Percentiles rank a stretch among this genome's conserved stretches.
Conservation (phyloP, 108 stramenopile species). For the Aurantiochytrium sp. region DNA sequence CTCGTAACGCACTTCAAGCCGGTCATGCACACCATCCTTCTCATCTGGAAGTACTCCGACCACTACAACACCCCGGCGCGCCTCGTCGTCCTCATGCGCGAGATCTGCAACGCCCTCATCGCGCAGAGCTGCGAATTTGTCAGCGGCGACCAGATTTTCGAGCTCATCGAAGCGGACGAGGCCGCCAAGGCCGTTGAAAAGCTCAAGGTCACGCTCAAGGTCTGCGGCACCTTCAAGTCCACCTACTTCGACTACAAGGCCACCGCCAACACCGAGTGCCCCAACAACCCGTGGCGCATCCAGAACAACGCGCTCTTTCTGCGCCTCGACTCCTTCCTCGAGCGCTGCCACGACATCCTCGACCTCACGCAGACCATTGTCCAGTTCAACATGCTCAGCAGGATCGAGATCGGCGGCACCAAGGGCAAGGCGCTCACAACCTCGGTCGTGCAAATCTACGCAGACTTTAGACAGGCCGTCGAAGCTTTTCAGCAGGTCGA, state of each 20-base stretch:
- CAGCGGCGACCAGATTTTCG: slow-evolving; percentile 75
- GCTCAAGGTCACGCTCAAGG: slow-evolving; percentile 54
- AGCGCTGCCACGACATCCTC: slow-evolving; percentile 79
- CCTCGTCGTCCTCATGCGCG: slow-evolving; percentile 75
- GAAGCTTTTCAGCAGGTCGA: slow-evolving; percentile 69
- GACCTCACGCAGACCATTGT: slow-evolving; percentile 79
- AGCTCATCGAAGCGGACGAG: slow-evolving; percentile 74
- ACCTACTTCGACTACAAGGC: slow-evolving; percentile 75
- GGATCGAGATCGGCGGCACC: slow-evolving; percentile 79
- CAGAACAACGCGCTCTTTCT: slow-evolving; percentile 83
- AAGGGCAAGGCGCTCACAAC: slow-evolving; percentile 77
- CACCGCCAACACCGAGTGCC: slow-evolving; percentile 72
- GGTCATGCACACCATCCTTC: slow-evolving; percentile 72
- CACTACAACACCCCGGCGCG: slow-evolving; percentile 83
- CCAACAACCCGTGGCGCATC: slow-evolving; percentile 69
- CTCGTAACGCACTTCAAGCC: slow-evolving; percentile 72
- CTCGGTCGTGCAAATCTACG: slow-evolving; percentile 70
- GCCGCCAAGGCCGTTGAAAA: slow-evolving; percentile 66
- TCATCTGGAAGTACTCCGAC: slow-evolving; percentile 85
- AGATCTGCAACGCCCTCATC: slow-evolving; percentile 81
- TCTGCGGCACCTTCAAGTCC: slow-evolving; percentile 74
- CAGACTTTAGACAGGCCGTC: slow-evolving; percentile 70
- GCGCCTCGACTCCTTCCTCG: slow-evolving; percentile 78
- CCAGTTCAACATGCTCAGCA: slow-evolving; percentile 76
- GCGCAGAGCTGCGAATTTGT: slow-evolving; percentile 72